A percentile compares a stretch with the other conserved stretches of the same genome.
Conservation (phyloP, 352 stramenopile genomes). For the Aphanomyces cochlioides region DNA sequence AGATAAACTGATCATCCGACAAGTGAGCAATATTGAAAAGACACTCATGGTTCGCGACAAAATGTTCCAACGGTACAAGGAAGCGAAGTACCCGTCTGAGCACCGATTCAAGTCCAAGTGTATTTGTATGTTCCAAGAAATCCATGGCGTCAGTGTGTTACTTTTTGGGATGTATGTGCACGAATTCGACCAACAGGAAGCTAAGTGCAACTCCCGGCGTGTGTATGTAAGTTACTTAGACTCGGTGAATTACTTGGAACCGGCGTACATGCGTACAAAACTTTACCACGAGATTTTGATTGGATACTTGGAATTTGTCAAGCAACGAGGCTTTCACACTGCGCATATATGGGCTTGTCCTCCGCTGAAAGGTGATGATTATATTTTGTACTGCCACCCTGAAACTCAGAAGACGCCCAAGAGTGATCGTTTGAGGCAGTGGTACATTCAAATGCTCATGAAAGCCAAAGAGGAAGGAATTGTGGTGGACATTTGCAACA, state of each 20-base stretch:
- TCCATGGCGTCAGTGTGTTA: constrained; percentile 98
- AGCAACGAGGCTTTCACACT: constrained; percentile 95
- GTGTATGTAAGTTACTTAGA: constrained; percentile 99
- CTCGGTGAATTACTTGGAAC: constrained; percentile 99
- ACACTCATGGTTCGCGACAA: constrained; percentile 93
- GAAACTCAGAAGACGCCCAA: constrained; percentile 98
- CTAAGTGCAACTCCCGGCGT: constrained; percentile 90
- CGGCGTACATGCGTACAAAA: constrained; percentile 94
- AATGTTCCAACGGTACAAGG: constrained; percentile 94
- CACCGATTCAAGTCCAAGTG: constrained; percentile 96
- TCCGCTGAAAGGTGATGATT: constrained; percentile 98
- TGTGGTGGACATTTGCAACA: constrained; percentile 92
- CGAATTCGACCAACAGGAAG: constrained; percentile 98
- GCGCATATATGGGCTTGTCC: constrained; percentile 99
- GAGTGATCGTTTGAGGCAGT: constrained; percentile 95
- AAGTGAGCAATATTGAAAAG: constrained; percentile 96
- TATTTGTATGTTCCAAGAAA: constrained; percentile 99
- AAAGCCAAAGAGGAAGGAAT: constrained; percentile 86
- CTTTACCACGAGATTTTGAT: constrained; percentile 99
- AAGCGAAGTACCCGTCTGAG: constrained; percentile 86
- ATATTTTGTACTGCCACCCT: constrained; percentile 99
- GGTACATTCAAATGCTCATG: constrained; percentile 91
- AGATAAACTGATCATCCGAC: constrained; percentile 89
- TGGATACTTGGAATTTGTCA: constrained; percentile 97
- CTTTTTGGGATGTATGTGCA: constrained; percentile 99